A percentile compares a stretch with the other conserved stretches of the same genome.
These are phyloP conservation scores for Mycena rebaudengoi DNA, from an alignment of 768 basidiomycete genomes.

Conservation along the genomic window DNA sequence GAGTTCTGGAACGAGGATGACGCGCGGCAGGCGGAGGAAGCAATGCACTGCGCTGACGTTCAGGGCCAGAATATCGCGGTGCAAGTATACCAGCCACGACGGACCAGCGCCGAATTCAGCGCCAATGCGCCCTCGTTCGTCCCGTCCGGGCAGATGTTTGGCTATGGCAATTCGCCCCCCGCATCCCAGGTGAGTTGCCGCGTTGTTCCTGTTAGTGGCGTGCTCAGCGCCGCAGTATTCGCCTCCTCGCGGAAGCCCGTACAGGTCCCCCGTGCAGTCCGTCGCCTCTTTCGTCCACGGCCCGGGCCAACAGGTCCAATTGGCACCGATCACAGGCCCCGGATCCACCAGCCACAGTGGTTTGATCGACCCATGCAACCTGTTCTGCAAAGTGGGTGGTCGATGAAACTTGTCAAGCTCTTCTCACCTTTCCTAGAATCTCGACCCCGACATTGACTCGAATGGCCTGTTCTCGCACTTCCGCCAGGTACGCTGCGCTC, in stretches of 20 bases:
- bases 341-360: conserved; percentile 88
- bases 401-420: conserved; percentile 10
- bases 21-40: conserved; percentile 78
- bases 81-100: conserved; percentile 75
- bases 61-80: conserved; percentile 88
- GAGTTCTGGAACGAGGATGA: conserved; percentile 93
- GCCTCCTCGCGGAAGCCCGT: conserved; percentile 68
- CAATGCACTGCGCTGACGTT: conserved; percentile 84
- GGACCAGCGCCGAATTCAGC: conserved; percentile 76
- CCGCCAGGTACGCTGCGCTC: conserved; percentile 65
- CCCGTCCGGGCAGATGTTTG: conserved; percentile 70
- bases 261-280: conserved; percentile 53
- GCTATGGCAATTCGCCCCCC: conserved; percentile 69
- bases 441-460: conserved; percentile 86
- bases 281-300: conserved; percentile 77
- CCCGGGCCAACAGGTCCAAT: conserved; percentile 90
- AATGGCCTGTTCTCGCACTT: conserved; percentile 87
- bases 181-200: conserved; percentile 1
- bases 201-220: conserved; percentile 1
- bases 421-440: conserved; percentile 59
- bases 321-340: conserved; percentile 76
- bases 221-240: conserved; percentile 58
- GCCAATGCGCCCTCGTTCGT: conserved; percentile 80
- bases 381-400: conserved; percentile 81
- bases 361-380: conserved; percentile 88